These are phyloP conservation scores for Clitopilus hobsonii DNA, from an alignment of 768 basidiomycete species.

Conservation along the genomic window DNA sequence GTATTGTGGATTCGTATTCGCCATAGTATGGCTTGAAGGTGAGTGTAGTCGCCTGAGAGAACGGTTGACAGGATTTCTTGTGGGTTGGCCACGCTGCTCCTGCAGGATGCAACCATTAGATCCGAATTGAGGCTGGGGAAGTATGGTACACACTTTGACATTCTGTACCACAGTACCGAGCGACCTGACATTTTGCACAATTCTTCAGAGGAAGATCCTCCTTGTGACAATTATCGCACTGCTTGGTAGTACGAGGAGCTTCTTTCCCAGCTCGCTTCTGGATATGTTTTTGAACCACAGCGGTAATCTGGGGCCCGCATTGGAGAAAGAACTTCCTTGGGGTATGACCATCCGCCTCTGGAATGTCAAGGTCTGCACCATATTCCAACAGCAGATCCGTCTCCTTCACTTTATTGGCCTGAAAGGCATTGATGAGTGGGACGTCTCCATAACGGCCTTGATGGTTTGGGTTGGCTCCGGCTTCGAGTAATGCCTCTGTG, in stretches of 20 bases:
- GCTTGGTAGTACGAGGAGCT: constrained; percentile 37
- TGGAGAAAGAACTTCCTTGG: constrained; percentile 24
- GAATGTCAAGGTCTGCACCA: constrained; percentile 36
- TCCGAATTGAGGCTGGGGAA: background rate
- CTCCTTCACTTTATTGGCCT: background rate
- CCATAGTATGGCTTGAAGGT: constrained; percentile 43
- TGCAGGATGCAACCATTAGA: constrained; percentile 13
- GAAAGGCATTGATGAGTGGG: constrained; percentile 19
- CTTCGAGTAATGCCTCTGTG: constrained; percentile 31
- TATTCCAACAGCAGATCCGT: constrained; percentile 44
- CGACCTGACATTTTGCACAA: constrained; percentile 41
- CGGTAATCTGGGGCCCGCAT: constrained; percentile 40
- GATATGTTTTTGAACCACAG: constrained; percentile 40
- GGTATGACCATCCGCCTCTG: constrained; percentile 28
- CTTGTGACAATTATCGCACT: constrained; percentile 34
- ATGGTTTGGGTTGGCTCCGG: constrained; percentile 44
- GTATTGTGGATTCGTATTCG: constrained; percentile 6
- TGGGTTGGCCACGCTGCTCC: constrained; percentile 44
- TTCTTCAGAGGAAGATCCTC: constrained; percentile 27
- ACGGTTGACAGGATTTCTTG: constrained; percentile 42
- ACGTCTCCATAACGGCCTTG: constrained; percentile 39
- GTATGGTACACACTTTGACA: constrained; percentile 45
- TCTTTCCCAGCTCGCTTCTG: constrained; percentile 39
- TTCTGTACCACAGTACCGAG: constrained; percentile 47
- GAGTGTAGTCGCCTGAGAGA: constrained; percentile 37